These are phyloP conservation scores for Lachnellula occidentalis DNA, from an alignment of 2,329 filamentous ascomycete genomes.

Conservation along the genomic window DNA sequence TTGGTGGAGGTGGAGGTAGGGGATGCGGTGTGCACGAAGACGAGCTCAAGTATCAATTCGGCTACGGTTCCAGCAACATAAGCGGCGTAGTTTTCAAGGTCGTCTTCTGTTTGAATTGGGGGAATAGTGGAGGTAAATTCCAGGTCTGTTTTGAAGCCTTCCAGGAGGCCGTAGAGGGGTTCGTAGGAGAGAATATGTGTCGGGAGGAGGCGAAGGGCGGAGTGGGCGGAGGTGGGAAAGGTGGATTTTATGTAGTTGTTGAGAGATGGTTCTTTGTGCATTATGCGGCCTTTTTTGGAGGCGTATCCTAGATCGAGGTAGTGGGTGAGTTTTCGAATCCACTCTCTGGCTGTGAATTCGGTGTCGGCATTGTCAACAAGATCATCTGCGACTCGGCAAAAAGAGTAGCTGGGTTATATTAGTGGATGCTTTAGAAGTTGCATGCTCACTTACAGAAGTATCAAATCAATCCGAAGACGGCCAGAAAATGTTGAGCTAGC, in stretches of 20 bases:
- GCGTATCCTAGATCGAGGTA: constrained; percentile 52
- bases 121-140: constrained; percentile 38
- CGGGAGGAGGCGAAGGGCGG: constrained; percentile 56
- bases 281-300: constrained; percentile 24
- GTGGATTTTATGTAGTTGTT: constrained; percentile 19
- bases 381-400: constrained; percentile 69
- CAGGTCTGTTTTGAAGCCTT: constrained; percentile 65
- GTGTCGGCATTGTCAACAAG: constrained; percentile 60
- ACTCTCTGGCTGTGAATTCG: constrained; percentile 46
- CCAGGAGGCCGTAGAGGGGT: constrained; percentile 58
- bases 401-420: constrained; percentile 52
- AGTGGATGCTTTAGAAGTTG: constrained; percentile 1
- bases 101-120: constrained; percentile 53
- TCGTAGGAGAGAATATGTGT: constrained; percentile 47
- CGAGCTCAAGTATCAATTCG: constrained; percentile 60
- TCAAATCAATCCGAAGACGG: constrained; percentile 60
- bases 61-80: constrained; percentile 69
- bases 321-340: constrained; percentile 52
- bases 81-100: constrained; percentile 59
- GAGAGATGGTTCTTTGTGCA: constrained; percentile 14
- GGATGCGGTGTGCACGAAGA: constrained; percentile 48
- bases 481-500: constrained; percentile 66
- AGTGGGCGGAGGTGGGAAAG: constrained; percentile 25
- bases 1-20: constrained; percentile 7
- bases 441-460: constrained; percentile 47